Percentiles rank a stretch among this genome's conserved stretches.
These are phyloP conservation scores for Quercus phellos DNA, from an alignment of 331 rosid species.

Conservation along the genomic window DNA sequence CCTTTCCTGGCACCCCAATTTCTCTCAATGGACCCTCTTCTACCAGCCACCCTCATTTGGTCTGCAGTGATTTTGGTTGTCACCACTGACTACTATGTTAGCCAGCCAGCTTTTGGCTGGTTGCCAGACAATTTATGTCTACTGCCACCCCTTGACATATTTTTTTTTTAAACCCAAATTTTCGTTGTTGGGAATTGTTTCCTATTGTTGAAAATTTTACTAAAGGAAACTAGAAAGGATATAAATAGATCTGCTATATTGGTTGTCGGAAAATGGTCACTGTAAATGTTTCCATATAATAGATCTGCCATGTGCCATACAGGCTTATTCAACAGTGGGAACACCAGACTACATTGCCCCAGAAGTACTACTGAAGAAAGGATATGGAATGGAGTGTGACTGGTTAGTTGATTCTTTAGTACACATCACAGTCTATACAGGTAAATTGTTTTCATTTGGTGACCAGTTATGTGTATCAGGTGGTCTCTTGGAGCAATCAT, in stretches of 20 bases:
- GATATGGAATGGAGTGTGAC: slow-evolving; percentile 99
- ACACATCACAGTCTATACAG: slow-evolving; percentile 5
- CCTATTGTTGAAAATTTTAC: too few species aligned
- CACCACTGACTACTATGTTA: background rate
- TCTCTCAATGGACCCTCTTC: background rate
- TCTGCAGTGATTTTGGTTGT: background rate
- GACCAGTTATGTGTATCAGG: slow-evolving; percentile 44
- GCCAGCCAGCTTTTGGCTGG: background rate
- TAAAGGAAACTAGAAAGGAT: too few species aligned
- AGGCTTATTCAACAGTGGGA: slow-evolving; percentile 99
- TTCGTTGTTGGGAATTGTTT: too few species aligned
- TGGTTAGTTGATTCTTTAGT: slow-evolving; percentile 45
- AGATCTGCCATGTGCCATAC: slow-evolving; percentile 19
- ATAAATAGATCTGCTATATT: background rate
- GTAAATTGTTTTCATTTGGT: slow-evolving; percentile 12
- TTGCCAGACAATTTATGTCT: too few species aligned
- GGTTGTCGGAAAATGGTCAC: background rate
- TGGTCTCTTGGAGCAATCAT: slow-evolving; percentile 98
- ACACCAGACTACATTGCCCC: slow-evolving; percentile 99
- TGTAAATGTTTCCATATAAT: slow-evolving; percentile 10
- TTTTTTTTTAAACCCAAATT: too few species aligned
- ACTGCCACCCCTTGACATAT: too few species aligned
- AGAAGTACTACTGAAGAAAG: slow-evolving; percentile 93
- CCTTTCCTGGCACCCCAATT: background rate
- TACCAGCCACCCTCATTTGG: background rate